Percentiles rank a stretch among this genome's conserved stretches.
phyloP scores from a whole-genome alignment of 768 basidiomycete species.

The Neoboletus brunneissimus region DNA sequence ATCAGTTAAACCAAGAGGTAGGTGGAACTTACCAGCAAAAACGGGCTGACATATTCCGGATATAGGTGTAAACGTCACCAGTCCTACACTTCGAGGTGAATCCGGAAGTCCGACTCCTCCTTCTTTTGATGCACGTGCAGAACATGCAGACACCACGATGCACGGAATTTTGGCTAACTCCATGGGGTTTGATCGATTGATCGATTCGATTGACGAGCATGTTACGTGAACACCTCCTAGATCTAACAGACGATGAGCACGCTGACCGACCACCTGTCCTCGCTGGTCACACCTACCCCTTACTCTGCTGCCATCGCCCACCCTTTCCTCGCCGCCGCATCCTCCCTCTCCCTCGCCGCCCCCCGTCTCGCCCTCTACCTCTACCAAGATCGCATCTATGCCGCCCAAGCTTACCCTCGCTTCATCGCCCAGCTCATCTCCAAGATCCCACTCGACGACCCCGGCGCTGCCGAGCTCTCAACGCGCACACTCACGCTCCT shows the following conservation, averaged over 20 bases:
- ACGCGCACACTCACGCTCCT: conserved; percentile 46
- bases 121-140: background rate
- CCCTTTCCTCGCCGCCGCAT: conserved; percentile 58
- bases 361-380: conserved; percentile 59
- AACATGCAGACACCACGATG: no score
- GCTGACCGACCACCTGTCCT: conserved; percentile 35
- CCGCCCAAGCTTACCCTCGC: conserved; percentile 68
- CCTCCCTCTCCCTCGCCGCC: conserved; percentile 46
- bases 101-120: background rate
- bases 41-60: no score
- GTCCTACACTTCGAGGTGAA: background rate
- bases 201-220: no score
- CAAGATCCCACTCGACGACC: conserved; percentile 45
- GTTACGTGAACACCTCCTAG: no score
- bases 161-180: no score
- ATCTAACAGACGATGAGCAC: background rate
- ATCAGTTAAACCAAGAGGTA: no score
- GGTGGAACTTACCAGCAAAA: no score
- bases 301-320: conserved; percentile 53
- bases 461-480: conserved; percentile 4
- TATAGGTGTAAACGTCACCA: background rate
- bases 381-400: conserved; percentile 72
- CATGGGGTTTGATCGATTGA: no score
- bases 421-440: conserved; percentile 67
- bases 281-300: conserved; percentile 33